These are phyloP conservation scores for Rhodotorula sp. DNA, from an alignment of 1,284 basidiomycete genomes.

Conservation along the genomic window DNA sequence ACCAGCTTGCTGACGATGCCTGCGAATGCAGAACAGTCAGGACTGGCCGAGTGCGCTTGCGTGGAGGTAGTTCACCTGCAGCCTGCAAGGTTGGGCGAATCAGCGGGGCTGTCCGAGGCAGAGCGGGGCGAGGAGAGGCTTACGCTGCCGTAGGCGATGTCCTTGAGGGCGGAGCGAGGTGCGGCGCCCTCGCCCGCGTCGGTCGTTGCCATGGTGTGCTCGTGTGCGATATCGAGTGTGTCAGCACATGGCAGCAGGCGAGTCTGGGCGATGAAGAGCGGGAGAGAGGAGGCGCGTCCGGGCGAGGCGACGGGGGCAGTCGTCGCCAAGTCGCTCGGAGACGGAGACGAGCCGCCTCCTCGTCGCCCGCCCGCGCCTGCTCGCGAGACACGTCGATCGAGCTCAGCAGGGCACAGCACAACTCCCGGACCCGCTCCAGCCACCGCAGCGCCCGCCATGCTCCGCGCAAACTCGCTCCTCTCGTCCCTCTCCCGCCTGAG, in stretches of 20 bases:
- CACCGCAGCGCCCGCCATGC: background rate
- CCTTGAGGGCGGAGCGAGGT: slow-evolving; percentile 46
- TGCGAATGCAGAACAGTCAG: slow-evolving; percentile 51
- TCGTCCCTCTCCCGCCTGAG: slow-evolving; percentile 13
- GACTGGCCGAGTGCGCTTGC: no score
- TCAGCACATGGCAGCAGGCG: no score
- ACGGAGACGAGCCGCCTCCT: no score
- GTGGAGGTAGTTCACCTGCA: slow-evolving; percentile 3
- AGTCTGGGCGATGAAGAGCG: no score
- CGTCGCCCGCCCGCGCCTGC: no score
- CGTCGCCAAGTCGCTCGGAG: no score
- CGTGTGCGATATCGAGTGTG: no score
- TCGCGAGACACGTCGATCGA: no score
- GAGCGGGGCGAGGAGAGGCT: slow-evolving; percentile 33
- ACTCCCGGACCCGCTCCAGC: background rate
- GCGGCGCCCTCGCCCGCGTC: background rate
- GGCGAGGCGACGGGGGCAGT: no score
- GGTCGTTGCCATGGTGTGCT: background rate
- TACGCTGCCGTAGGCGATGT: slow-evolving; percentile 57
- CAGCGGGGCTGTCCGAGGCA: background rate
- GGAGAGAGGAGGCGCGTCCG: no score
- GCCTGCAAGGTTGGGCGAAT: slow-evolving; percentile 17
- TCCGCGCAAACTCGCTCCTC: slow-evolving; percentile 9
- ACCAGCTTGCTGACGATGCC: slow-evolving; percentile 81
- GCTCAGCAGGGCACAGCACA: background rate